These are phyloP conservation scores for Venturiaceae sp. DNA, from an alignment of 2,329 filamentous ascomycete species.

Conservation along the genomic window DNA sequence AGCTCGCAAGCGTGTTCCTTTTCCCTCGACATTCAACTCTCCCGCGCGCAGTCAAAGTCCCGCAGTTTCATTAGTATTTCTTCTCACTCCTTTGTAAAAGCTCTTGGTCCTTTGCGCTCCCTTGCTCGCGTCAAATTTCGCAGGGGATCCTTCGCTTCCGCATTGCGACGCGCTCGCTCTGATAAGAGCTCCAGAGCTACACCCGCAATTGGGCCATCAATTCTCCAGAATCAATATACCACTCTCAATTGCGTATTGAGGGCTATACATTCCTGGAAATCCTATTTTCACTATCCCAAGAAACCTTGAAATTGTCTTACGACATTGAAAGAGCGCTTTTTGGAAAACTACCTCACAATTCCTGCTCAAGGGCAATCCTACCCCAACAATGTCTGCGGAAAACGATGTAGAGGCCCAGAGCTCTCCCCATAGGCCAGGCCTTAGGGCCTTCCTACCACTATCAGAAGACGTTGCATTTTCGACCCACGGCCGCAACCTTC, in stretches of 20 bases:
- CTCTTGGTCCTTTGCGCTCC: too few species aligned
- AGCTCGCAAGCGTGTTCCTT: too few species aligned
- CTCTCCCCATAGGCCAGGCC: not conserved
- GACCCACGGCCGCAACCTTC: slow-evolving; percentile 34
- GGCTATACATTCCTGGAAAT: not conserved
- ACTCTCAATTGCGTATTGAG: not conserved
- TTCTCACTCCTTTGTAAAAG: too few species aligned
- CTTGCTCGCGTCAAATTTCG: not conserved
- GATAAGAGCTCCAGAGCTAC: not conserved
- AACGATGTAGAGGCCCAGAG: not conserved
- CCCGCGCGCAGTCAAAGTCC: too few species aligned
- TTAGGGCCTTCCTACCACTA: slow-evolving; percentile 3
- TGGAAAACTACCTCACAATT: too few species aligned
- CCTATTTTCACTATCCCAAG: too few species aligned
- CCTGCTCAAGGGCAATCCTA: too few species aligned
- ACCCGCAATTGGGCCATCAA: not conserved
- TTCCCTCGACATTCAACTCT: too few species aligned
- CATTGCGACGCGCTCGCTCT: not conserved
- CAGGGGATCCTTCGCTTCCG: not conserved
- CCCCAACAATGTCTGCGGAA: not conserved
- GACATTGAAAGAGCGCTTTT: too few species aligned
- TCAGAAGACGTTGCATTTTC: slow-evolving; percentile 17
- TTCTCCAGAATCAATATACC: not conserved
- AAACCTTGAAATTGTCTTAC: too few species aligned
- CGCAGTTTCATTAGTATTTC: too few species aligned